Evolutionary conservation across 2,329 filamentous ascomycete species (phyloP), one percentile per base, ranked within the genome.

Genomic region (Aspergillus glaucus): DNA sequence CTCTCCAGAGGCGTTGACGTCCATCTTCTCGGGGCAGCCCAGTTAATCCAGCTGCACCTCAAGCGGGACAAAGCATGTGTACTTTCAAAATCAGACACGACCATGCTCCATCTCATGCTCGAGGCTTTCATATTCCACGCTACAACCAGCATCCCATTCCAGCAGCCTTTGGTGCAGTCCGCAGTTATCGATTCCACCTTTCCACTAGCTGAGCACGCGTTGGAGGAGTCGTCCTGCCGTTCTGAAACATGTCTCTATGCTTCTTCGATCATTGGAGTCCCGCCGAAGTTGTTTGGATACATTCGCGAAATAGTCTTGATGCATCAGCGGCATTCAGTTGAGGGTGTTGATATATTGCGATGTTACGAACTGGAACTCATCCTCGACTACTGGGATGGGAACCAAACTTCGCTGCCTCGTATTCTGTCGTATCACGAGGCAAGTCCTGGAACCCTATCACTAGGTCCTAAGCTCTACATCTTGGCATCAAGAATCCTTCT

Each of bases 41-140:
- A 52, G 10, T 46, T 62, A 19, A 51, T 63, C 14, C 47, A 52
- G 37, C 17, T 57, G 7, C 43, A 10, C 50, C 50, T 9, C 40
- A 14, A n/a, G 2, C 15, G 2, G 19, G 10, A 24, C 36, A 3
- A 7, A n/a, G 17, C 28, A 1, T 1, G 8, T 22, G 24, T 22
- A 7, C 10, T 10, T 6, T 45, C 48, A 2, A 47, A 24, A 4
- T 26, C 43, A 19, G 53, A 54, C n/a, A 19, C 17, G 6, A 28
- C 43, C 7, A 56, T 54, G 39, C 37, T 51, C 22, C 52, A 56
- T 19, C 46, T 62, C 0, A 57, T 50, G 34, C 50, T 57, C 3
- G 60, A 62, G 30, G 52, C 59, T 0, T 63, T 62, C 39, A 58
- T 62, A 41, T 63, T 63, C 36, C 60, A 63, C 39, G 55, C 54